phyloP scores from a whole-genome alignment of 805 yeast genomes.

The Cyberlindnera galapagoensis region DNA sequence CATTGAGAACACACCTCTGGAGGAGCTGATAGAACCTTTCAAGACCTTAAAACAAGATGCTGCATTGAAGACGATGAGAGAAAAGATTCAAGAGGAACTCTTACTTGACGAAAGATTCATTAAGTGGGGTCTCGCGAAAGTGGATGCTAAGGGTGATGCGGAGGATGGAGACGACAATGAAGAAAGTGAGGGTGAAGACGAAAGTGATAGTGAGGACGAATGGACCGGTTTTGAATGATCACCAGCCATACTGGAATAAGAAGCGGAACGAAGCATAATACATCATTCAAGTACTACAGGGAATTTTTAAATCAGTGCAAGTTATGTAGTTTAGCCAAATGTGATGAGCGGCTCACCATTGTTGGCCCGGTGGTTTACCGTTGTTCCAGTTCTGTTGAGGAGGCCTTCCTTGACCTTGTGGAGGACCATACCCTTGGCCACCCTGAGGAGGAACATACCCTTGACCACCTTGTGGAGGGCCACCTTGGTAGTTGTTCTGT shows the following conservation, averaged over 20 bases:
- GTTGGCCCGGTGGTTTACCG: too few species aligned
- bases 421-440: too few species aligned
- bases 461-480: too few species aligned
- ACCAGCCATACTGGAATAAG: too few species aligned
- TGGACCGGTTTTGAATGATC: slow-evolving; percentile 36
- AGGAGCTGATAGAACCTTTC: slow-evolving; percentile 54
- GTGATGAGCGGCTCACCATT: too few species aligned
- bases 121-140: slow-evolving; percentile 51
- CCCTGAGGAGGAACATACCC: too few species aligned
- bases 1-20: slow-evolving; percentile 45
- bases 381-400: too few species aligned
- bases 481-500: too few species aligned
- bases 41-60: slow-evolving; percentile 40
- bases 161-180: slow-evolving; percentile 25
- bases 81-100: slow-evolving; percentile 59
- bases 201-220: slow-evolving; percentile 27
- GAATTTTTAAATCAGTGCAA: too few species aligned
- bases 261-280: neutral
- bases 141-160: slow-evolving; percentile 12
- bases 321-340: too few species aligned
- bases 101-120: slow-evolving; percentile 55
- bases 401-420: too few species aligned
- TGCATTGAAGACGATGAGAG: slow-evolving; percentile 57
- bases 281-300: too few species aligned
- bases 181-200: slow-evolving; percentile 20